Percentiles rank a stretch among this genome's conserved stretches.
phyloP scores from a whole-genome alignment of 2,329 filamentous ascomycete genomes.

The Coniella vitis region DNA sequence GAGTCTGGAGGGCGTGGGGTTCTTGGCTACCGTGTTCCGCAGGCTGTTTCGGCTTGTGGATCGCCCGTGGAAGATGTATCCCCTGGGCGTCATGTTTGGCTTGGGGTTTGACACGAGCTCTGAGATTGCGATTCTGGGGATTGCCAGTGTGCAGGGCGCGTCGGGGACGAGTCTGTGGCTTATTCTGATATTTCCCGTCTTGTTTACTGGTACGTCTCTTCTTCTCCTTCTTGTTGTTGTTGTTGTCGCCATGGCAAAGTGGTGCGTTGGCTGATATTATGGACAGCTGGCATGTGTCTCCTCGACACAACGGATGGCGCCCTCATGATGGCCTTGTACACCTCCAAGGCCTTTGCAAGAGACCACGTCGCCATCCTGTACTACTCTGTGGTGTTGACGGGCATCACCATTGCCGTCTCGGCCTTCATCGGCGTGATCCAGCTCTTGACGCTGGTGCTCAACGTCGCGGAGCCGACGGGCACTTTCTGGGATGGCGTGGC shows the following conservation, averaged over 20 bases:
- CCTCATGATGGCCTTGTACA: constrained; percentile 91
- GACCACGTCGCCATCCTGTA: constrained; percentile 89
- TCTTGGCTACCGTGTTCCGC: constrained; percentile 65
- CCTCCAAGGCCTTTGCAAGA: constrained; percentile 67
- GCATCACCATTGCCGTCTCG: constrained; percentile 75
- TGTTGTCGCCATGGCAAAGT: too few relatives aligned
- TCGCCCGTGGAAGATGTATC: constrained; percentile 92
- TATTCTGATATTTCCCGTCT: constrained; percentile 81
- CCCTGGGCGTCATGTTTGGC: constrained; percentile 80
- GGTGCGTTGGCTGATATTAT: background rate
- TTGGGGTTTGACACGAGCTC: constrained; percentile 93
- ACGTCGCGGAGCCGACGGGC: constrained; percentile 66
- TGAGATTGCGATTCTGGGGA: constrained; percentile 86
- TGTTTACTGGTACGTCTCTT: constrained; percentile 68
- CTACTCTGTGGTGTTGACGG: constrained; percentile 83
- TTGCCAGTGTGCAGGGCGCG: constrained; percentile 79
- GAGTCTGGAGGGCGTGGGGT: constrained; percentile 69
- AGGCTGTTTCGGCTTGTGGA: constrained; percentile 69
- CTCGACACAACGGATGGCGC: constrained; percentile 90
- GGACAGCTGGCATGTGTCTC: constrained; percentile 80
- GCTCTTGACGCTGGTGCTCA: constrained; percentile 68
- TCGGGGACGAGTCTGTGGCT: constrained; percentile 88
- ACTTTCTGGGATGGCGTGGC: constrained; percentile 88
- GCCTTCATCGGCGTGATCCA: constrained; percentile 83
- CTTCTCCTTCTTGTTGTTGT: too few relatives aligned